Base-by-base conservation (phyloP, 1,284 basidiomycete species). In the Blastosporella zonata region DNA sequence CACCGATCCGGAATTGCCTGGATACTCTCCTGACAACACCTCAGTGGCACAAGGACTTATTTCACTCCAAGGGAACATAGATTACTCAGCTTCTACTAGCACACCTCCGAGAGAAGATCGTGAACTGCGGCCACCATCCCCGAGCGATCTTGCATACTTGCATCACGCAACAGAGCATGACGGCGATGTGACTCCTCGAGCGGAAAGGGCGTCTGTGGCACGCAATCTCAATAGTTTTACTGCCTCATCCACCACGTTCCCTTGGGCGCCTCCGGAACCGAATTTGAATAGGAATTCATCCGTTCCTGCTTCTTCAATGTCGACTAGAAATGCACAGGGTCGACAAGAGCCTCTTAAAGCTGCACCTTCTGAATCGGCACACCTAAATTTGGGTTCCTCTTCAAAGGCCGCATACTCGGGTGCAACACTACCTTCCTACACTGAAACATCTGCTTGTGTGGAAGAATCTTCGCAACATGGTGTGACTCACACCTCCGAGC, bases 371-470 rank as follows among this genome's bases (percentile, higher is more conserved):
- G 33, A 34, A 5, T 4, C 15, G 4, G 15, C 33, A 5, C 33
- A 2, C 33, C 6, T 18, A 6, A 21, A 28, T 23, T 17, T 28
- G 12, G 28, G 6, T 28, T 35, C 6, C 25, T 15, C 38, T 43
- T 22, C 49, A 29, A 27, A 48, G 7, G 18, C 18, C 36, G 20
- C 29, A 1, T 15, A 29, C 15, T 40, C 46, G 39, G 45, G 27
- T n/a, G 15, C 20, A 10, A 23, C 18, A 8, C 50, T 43, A 2
- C 50, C 53, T 8, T 39, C 44, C 13, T 53, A 55, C 23, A 25
- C 47, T 21, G 47, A 49, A 46, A 13, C 29, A 20, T 29, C 39
- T 3, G 9, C 35, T 12, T 3, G 17, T 2, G 9, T 20, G 5
- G 41, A 35, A 1, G 42, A 40, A 28, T 13, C 7, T 3, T 9